phyloP scores from a whole-genome alignment of 495 filamentous ascomycete genomes.

The Cetradonia linearis region DNA sequence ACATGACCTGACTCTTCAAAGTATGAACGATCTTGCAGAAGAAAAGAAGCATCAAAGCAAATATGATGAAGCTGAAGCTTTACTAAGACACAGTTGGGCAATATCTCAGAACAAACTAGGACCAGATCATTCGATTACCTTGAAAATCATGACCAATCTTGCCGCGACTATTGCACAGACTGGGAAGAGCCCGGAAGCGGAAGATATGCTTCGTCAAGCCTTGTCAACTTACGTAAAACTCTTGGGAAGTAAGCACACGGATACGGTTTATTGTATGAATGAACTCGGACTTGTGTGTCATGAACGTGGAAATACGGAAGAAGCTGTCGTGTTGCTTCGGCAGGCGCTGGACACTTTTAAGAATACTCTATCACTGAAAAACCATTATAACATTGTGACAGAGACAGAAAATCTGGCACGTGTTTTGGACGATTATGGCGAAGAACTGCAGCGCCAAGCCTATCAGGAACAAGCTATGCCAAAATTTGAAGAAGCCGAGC shows the following conservation, averaged over 20 bases:
- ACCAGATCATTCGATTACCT: neutral
- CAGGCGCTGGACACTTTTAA: neutral
- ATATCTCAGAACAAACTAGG: neutral
- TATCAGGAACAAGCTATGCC: neutral
- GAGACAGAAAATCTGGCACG: neutral
- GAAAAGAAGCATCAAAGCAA: neutral
- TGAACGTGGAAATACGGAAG: neutral
- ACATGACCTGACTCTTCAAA: neutral
- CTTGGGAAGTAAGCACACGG: neutral
- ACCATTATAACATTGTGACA: neutral
- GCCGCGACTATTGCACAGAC: neutral
- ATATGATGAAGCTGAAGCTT: neutral
- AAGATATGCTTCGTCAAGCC: neutral
- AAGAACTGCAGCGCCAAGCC: neutral
- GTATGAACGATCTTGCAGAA: neutral
- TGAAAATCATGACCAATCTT: neutral
- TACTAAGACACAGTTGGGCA: neutral
- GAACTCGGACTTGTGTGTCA: neutral
- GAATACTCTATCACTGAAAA: neutral
- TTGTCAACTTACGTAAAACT: neutral
- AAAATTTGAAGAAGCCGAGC: neutral
- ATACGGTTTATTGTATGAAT: neutral
- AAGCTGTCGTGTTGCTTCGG: neutral
- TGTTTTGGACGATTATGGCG: neutral
- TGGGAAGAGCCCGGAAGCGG: neutral